Conservation (phyloP, 345 rosid species). For the Syzygium grande region DNA sequence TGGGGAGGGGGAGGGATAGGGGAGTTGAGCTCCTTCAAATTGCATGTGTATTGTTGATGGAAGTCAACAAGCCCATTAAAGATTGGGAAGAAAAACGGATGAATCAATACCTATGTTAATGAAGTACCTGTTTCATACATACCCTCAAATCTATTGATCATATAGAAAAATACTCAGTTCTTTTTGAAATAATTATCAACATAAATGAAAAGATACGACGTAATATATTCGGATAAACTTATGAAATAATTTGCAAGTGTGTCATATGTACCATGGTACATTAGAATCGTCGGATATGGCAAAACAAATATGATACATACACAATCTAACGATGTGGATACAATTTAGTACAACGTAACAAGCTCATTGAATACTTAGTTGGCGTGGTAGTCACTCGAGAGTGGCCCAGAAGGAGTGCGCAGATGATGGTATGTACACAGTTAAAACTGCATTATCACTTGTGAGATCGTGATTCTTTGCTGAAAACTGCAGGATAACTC, state of each 20-base stretch:
- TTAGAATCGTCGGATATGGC: background rate
- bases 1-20: background rate
- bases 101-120: background rate
- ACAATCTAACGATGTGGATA: background rate
- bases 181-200: background rate
- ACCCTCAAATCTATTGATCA: background rate
- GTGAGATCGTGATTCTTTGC: background rate
- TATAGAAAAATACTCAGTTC: background rate
- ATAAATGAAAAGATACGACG: background rate
- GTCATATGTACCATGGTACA: background rate
- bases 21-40: background rate
- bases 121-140: background rate
- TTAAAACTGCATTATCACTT: background rate
- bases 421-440: background rate
- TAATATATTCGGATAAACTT: background rate
- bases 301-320: background rate
- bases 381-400: background rate
- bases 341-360: background rate
- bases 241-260: background rate
- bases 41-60: background rate
- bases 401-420: background rate
- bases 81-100: background rate
- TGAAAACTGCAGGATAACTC: background rate
- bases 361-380: background rate
- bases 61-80: background rate